Evolutionary conservation across 1,284 basidiomycete genomes (phyloP), one percentile per base, ranked within the genome.

Genomic region (Moesziomyces globuligerus): DNA sequence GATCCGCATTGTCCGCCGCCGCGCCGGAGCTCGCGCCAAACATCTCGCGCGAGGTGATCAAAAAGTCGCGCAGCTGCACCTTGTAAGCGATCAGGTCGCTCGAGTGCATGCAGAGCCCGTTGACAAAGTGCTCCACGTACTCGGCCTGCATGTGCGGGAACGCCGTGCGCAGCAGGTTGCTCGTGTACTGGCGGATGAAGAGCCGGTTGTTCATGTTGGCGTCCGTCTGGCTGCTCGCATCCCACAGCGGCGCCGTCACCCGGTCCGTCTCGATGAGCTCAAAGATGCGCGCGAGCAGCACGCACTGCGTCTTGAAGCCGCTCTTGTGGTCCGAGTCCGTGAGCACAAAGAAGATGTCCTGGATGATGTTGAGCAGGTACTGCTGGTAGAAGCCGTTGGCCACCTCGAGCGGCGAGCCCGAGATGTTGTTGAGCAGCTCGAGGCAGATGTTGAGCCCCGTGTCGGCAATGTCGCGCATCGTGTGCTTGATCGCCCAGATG

Each of bases 401-500:
- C 43, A 94, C 91, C 10, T 87, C 85, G 4, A 89, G 86, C 45
- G 94, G 91, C 21, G 93, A 90, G 49, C 86, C 86, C 7, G 93
- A 90, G 80, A 99, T 95, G 85, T 98, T 98, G 86, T 96, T 93
- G 81, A 98, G 88, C 46, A 98, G 89, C 84, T 98, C 95, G 75
- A 94, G 85, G 72, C 91, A 93, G 83, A 98, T 94, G 58, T 74
- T 73, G 52, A 81, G 69, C 50, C 95, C 95, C 32, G 90, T 92
- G 83, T 99, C 96, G 24, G 94, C 93, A 75, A 99, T 98, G 84
- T 98, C 96, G 53, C 96, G 89, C 93, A 97, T 96, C 17, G 94
- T 97, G 85, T 99, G 96, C 85, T 98, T 99, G 86, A 98, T 96
- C 13, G 94, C 95, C 96, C 96, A 99, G 51, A 97, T 91, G 72